Evolutionary conservation across 2,329 filamentous ascomycete species (phyloP), one percentile per base, ranked within the genome.

Genomic region (Sarocladium oryzae): DNA sequence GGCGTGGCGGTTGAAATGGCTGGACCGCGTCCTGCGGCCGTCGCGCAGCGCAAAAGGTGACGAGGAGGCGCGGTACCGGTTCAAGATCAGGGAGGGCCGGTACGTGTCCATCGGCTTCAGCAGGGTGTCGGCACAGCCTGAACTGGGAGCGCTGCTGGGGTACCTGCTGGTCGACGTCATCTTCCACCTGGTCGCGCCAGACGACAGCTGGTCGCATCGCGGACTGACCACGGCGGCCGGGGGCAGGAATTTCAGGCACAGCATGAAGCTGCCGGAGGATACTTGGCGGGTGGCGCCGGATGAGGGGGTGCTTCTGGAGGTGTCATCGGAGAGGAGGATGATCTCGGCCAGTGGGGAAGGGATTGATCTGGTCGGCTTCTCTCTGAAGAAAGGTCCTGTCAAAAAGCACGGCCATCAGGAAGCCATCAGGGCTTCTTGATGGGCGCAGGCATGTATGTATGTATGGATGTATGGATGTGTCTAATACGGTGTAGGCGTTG

Each of bases 81-180:
- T 48, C 28, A 48, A 48, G 28, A 33, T 48, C 43, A 16, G 15
- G 6, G 43, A 33, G 21, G 43, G 28, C 4, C 20, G 43, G n/a
- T 48, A 48, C 26, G 33, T 48, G 13, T 48, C 43, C n/a, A 18
- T 48, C n/a, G 43, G 16, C 21, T 43, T 43, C 40, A 43, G 40
- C 40, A 43, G 40, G n/a, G 40, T 43, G 21, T 16, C 40, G 3
- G 40, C 40, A 4, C 21, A 43, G 4, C 40, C 40, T 16, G 40
- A 43, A n/a, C 40, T 20, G 7, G 43, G 43, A 33, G n/a, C 43
- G 3, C 26, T 33, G 16, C 43, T 48, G n/a, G 43, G 43, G 4
- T 48, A 16, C 10, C 26, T 48, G n/a, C n/a, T 11, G 15, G 43
- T 48, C 5, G 43, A 48, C 10, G 43, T 48, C 5, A 33, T 8